phyloP scores from a whole-genome alignment of 2,329 filamentous ascomycete species.

The Grosmannia penicillata region DNA sequence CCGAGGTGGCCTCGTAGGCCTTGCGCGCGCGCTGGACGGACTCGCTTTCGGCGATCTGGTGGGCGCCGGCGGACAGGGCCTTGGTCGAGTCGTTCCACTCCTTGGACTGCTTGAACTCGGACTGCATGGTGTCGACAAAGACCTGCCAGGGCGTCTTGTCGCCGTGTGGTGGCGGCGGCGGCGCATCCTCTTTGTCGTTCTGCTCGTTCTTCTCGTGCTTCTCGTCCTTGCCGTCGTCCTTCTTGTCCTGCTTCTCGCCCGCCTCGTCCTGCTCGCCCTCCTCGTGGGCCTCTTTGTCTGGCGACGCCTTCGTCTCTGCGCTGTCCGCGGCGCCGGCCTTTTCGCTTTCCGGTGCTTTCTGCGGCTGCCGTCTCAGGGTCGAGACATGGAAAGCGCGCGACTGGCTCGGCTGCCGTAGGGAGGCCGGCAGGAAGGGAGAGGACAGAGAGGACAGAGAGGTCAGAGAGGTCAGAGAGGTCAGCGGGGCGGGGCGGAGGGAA shows the following conservation, averaged over 20 bases:
- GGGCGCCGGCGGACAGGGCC: constrained; percentile 73
- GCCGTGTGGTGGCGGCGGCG: constrained; percentile 88
- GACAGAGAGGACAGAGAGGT: constrained; percentile 19
- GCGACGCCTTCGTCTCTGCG: constrained; percentile 13
- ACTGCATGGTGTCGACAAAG: constrained; percentile 89
- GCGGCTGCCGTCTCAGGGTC: constrained; percentile 13
- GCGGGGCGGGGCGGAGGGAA: no score
- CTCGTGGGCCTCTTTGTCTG: constrained; percentile 23
- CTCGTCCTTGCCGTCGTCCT: constrained; percentile 32
- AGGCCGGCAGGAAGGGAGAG: constrained; percentile 28
- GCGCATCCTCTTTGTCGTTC: constrained; percentile 48
- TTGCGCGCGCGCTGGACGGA: constrained; percentile 72
- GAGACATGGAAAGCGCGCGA: constrained; percentile 22
- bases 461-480: neutral
- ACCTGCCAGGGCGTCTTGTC: constrained; percentile 99
- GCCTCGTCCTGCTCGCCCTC: constrained; percentile 27
- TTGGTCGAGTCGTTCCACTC: constrained; percentile 99
- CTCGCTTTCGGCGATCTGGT: constrained; percentile 88
- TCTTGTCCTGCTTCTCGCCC: constrained; percentile 27
- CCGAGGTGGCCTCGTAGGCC: constrained; percentile 76
- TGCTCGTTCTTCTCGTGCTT: constrained; percentile 35
- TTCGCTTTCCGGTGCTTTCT: constrained; percentile 13
- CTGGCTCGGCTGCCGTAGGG: constrained; percentile 19
- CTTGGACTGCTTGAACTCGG: constrained; percentile 90
- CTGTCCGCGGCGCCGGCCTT: constrained; percentile 18